Base-by-base conservation (phyloP, 345 rosid species). In the Pseudoturritis turrita region DNA sequence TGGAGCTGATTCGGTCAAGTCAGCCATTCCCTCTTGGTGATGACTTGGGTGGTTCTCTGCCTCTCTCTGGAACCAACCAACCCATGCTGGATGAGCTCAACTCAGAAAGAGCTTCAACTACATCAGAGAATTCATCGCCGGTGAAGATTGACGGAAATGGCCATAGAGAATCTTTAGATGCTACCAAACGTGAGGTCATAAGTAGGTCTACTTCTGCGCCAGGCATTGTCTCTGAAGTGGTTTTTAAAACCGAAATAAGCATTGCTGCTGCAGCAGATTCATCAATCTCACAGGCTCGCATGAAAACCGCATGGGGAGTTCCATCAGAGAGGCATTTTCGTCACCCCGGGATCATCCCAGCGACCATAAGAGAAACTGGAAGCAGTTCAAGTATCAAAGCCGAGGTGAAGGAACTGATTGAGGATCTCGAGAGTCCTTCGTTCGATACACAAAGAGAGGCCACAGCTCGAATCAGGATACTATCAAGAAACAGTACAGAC, bases 401-500 rank as follows among this genome's bases (percentile, higher is more conserved):
- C 7, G 81, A 83, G 73, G 97, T 92, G 3, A 75, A 73, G 79
- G 86, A 83, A 71, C 84, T 88, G 59, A 74, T 92, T 25, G 91
- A 87, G 47, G 92, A 86, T 64, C 81, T 96, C 73, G 76, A 77
- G 64, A 84, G 80, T 70, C 65, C 81, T 49, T 88, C 88, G 1
- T 23, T 80, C 23, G 95, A 86, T 52, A 75, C 78, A 68, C 97
- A 86, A 69, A 85, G 86, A 80, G 85, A 79, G 3, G 89, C 95
- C 29, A 81, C 89, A 1, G 5, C 65, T 60, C 82, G 86, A 44
- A 74, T 96, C 36, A 81, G 99, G 73, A 58, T 85, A 37, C 89
- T 92, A 21, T 90, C 99, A 22, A 88, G 84, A 82, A 85, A 85
- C 83, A 88, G 81, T 74, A 84, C 78, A 83, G 96, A 92, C 47